A percentile compares a stretch with the other conserved stretches of the same genome.
Conservation (phyloP, 345 rosid genomes). For the Eucalyptus globulus region DNA sequence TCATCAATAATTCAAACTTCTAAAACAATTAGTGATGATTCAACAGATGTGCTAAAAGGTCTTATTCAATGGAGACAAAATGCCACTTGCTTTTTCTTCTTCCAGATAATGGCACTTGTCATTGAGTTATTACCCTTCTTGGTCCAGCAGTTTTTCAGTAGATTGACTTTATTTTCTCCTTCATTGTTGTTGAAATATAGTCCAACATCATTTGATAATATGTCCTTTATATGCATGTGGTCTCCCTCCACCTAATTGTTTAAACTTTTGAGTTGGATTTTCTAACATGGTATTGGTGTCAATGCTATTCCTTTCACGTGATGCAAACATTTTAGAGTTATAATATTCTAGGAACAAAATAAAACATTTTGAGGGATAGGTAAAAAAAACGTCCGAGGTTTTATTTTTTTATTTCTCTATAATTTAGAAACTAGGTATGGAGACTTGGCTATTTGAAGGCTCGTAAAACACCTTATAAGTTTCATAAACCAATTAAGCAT, state of each 20-base stretch:
- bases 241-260: background rate
- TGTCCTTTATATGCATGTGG: background rate
- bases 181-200: background rate
- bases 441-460: too few relatives aligned
- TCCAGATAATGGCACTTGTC: background rate
- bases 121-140: background rate
- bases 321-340: background rate
- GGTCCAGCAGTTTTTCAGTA: background rate
- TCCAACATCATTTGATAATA: background rate
- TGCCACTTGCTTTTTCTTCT: background rate
- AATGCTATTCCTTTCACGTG: background rate
- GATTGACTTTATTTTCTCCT: background rate
- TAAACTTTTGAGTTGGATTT: background rate
- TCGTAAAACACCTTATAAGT: too few relatives aligned
- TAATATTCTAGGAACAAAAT: background rate
- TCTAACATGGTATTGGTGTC: background rate
- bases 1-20: too few relatives aligned
- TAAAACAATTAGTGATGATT: background rate
- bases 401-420: too few relatives aligned
- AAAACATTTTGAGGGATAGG: too few relatives aligned
- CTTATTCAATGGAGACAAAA: background rate
- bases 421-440: too few relatives aligned
- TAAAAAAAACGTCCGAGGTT: background rate
- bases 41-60: background rate
- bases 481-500: too few relatives aligned